phyloP scores from a whole-genome alignment of 2,329 filamentous ascomycete genomes.

The Beauveria sp. region DNA sequence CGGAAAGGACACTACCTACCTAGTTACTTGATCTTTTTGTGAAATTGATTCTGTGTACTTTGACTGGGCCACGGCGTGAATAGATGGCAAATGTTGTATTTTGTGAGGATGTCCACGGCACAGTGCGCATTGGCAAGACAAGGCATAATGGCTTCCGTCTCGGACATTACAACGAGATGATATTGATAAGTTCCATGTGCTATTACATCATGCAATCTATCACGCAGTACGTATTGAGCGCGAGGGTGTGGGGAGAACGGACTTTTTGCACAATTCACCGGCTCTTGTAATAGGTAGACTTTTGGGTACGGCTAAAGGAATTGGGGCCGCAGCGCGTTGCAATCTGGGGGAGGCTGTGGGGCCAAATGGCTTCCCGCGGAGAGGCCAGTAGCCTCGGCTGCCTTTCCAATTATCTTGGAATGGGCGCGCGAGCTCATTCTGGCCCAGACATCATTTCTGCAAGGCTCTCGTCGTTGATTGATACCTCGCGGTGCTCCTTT shows the following conservation, averaged over 20 bases:
- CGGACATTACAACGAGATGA: background rate
- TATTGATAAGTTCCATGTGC: too few species aligned
- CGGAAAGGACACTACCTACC: constrained; percentile 3
- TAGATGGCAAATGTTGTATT: background rate
- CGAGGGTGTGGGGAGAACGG: background rate
- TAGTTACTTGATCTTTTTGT: constrained; percentile 4
- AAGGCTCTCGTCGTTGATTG: background rate
- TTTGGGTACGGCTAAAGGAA: too few species aligned
- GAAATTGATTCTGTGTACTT: constrained; percentile 5
- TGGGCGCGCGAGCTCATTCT: background rate
- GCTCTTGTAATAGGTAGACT: background rate
- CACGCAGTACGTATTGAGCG: too few species aligned
- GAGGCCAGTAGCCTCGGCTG: background rate
- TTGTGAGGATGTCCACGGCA: too few species aligned
- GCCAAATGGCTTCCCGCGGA: background rate
- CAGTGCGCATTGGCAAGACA: background rate
- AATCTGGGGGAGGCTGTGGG: background rate
- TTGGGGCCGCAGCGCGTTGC: too few species aligned
- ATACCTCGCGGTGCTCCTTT: background rate
- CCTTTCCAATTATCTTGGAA: background rate
- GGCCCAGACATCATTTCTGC: background rate
- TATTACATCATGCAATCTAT: too few species aligned
- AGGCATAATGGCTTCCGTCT: background rate
- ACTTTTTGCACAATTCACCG: constrained; percentile 3
- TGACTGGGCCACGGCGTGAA: background rate